Evolutionary conservation across 495 filamentous ascomycete species (phyloP), one percentile per base, ranked within the genome.

Genomic region (Trichoderma parareesei): DNA sequence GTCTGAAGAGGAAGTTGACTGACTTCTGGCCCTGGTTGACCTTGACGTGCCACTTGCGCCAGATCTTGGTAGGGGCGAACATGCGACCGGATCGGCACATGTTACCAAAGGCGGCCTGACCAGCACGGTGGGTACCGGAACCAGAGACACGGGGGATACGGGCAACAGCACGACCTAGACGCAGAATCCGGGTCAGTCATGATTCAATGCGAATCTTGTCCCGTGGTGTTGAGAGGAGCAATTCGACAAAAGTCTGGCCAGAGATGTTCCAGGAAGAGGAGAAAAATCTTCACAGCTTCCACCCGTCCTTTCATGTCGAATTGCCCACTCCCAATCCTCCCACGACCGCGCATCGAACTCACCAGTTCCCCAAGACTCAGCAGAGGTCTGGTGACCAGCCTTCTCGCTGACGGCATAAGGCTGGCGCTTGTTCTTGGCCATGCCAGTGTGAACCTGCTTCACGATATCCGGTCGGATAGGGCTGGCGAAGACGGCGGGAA

Each of bases 11-110:
- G 27, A 33, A 46, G 37, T 66, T 60, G 48, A 76, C 86, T 74
- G 79, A 92, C 90, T 91, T 94, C 87, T 98, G 93, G 77, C 86
- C 87, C 76, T 94, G 87, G 86, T 95, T 97, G 88, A 98, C 85
- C 90, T 98, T 98, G 83, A 97, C 90, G 85, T 98, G 95, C 95
- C 95, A 98, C 85, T 97, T 98, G 75, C 94, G 85, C 94, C 94
- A 98, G 83, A 97, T 90, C 88, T 98, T 98, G 80, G 94, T 98
- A 69, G 94, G 94, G 69, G 94, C 94, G 84, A 98, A 98, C 95
- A 98, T 98, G 82, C 94, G 95, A 81, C 94, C 94, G 74, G 93
- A 96, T 79, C 94, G 92, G 84, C 94, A 98, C 92, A 89, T 87
- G 88, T 98, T 98, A 89, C 94, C 94, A 82, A 98, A 98, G 70